phyloP scores from a whole-genome alignment of 495 filamentous ascomycete genomes.

The Aspergillus sparsus region DNA sequence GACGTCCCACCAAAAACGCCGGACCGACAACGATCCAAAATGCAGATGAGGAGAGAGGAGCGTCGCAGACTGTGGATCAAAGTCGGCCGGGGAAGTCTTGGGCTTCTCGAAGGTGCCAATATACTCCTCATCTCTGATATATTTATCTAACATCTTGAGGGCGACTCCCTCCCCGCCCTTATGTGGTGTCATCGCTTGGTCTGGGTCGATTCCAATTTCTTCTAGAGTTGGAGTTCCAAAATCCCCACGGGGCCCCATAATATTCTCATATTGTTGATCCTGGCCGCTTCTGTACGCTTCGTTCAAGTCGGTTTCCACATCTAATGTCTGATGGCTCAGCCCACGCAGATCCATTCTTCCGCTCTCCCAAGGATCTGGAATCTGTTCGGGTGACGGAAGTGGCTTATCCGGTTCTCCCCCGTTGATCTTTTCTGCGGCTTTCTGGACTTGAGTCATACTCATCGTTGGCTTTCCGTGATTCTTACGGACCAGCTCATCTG shows the following conservation, averaged over 20 bases:
- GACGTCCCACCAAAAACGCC: slow-evolving; percentile 68
- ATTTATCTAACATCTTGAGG: slow-evolving; percentile 48
- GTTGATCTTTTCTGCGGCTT: slow-evolving; percentile 44
- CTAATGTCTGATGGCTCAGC: slow-evolving; percentile 52
- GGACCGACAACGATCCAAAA: slow-evolving; percentile 62
- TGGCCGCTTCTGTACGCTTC: slow-evolving; percentile 42
- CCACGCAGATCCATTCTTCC: slow-evolving; percentile 43
- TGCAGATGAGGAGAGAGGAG: slow-evolving; percentile 70
- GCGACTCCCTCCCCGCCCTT: slow-evolving; percentile 64
- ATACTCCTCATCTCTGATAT: slow-evolving; percentile 60
- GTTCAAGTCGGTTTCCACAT: slow-evolving; percentile 56
- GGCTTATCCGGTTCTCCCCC: slow-evolving; percentile 55
- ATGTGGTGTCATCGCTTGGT: slow-evolving; percentile 56
- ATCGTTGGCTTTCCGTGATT: slow-evolving; percentile 68
- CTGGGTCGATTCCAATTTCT: slow-evolving; percentile 59
- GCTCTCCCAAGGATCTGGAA: slow-evolving; percentile 61
- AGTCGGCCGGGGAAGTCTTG: slow-evolving; percentile 66
- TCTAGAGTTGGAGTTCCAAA: slow-evolving; percentile 62
- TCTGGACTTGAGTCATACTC: slow-evolving; percentile 64
- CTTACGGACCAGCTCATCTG: slow-evolving; percentile 61
- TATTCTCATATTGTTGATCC: slow-evolving; percentile 48
- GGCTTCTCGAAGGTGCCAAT: slow-evolving; percentile 70
- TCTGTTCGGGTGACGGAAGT: slow-evolving; percentile 50
- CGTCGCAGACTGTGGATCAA: slow-evolving; percentile 67
- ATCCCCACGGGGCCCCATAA: slow-evolving; percentile 62